Percentiles rank a stretch among this genome's conserved stretches.
Evolutionary conservation across 2,329 filamentous ascomycete species (phyloP).

Genomic region (Fusarium nelsonii): DNA sequence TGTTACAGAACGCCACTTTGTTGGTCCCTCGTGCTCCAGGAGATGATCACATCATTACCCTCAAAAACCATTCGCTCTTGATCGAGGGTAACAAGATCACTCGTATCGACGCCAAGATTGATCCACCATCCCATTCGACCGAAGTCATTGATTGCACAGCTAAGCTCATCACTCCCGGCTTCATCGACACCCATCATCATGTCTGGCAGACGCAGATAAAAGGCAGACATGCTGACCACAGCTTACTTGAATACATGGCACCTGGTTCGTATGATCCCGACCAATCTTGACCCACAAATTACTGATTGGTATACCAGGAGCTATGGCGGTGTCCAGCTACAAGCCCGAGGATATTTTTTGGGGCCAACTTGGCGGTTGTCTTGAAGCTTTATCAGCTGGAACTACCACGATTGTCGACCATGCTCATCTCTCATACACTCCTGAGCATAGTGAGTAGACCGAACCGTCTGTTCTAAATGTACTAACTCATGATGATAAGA

Average conservation of each 20-base stretch:
- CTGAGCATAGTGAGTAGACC: conserved; percentile 4
- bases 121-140: neutral
- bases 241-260: conserved; percentile 5
- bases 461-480: fast-evolving
- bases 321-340: conserved; percentile 16
- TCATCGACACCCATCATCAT: conserved; percentile 24
- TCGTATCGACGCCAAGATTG: neutral
- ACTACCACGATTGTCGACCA: conserved; percentile 13
- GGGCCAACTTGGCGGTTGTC: conserved; percentile 17
- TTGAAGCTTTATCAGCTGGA: conserved; percentile 11
- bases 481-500: neutral
- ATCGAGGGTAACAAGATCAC: conserved; percentile 9
- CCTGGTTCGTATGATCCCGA: neutral
- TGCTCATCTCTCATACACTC: conserved; percentile 13
- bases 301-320: neutral
- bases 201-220: conserved; percentile 25
- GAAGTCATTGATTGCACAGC: conserved; percentile 9
- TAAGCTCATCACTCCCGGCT: neutral
- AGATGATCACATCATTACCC: neutral
- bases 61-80: conserved; percentile 18
- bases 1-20: conserved; percentile 11
- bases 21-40: neutral
- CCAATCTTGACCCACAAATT: fast-evolving
- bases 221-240: conserved; percentile 9
- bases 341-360: conserved; percentile 10